Percentiles rank a stretch among this genome's conserved stretches.
phyloP scores from a whole-genome alignment of 345 rosid genomes.

The Salix purpurea region DNA sequence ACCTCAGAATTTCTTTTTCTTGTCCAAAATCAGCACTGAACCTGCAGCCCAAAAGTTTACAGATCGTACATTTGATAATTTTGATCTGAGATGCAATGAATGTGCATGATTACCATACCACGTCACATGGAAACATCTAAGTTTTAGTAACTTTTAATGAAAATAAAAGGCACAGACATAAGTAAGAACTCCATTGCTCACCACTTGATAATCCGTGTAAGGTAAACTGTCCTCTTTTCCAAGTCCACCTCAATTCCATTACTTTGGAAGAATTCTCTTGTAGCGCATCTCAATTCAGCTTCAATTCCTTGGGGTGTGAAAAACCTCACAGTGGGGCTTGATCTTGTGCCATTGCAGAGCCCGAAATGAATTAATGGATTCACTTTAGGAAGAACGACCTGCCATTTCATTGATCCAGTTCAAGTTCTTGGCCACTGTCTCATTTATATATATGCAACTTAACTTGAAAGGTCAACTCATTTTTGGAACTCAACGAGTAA shows the following conservation, averaged over 20 bases:
- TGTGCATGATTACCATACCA: neutral
- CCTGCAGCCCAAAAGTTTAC: constrained; percentile 38
- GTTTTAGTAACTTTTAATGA: neutral
- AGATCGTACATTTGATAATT: neutral
- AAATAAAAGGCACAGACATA: neutral
- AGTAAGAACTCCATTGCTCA: constrained; percentile 18
- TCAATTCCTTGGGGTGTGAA: constrained; percentile 64
- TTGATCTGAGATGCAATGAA: neutral
- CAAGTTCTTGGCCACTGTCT: neutral
- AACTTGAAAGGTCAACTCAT: neutral
- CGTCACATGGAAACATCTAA: neutral
- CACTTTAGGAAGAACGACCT: constrained; percentile 51
- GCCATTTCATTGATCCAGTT: constrained; percentile 5
- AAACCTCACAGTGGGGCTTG: constrained; percentile 75
- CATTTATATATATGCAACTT: neutral
- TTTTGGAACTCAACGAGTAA: neutral
- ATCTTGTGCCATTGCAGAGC: constrained; percentile 73
- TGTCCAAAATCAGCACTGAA: constrained; percentile 62
- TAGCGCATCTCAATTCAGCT: constrained; percentile 58
- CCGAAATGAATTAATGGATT: constrained; percentile 87
- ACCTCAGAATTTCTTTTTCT: constrained; percentile 62
- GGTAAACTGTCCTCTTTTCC: constrained; percentile 57
- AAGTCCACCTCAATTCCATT: constrained; percentile 60
- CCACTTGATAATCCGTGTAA: constrained; percentile 77
- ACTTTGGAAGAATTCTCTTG: constrained; percentile 62